Base-by-base conservation (phyloP, 441 rosid species). In the Lepidium campestre region DNA sequence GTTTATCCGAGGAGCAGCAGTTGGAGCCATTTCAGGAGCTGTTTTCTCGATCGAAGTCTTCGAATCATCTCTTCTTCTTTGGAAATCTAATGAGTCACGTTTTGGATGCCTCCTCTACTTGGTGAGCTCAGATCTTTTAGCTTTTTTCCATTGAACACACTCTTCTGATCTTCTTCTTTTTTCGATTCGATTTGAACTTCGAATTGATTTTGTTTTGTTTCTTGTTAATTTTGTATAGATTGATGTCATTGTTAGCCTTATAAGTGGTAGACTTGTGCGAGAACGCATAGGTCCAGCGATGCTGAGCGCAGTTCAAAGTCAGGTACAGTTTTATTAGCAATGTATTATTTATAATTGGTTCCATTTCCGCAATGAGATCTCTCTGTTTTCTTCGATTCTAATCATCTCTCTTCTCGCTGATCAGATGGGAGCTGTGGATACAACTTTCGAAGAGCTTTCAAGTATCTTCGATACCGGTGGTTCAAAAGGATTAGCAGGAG, bases 1-100 rank as follows among this genome's bases (percentile, higher is more conserved):
- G 6, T 91, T 94, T 62, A 83, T 94, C 56, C 75, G 98, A 75
- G 99, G 99, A 56, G 96, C 99, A 20, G 98, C 98, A 0, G 86
- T 91, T 62, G 98, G 99, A 40, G 98, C 99, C 13, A 94, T 94
- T n/a, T 90, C 98, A 2, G 99, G 99, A 56, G 99, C 99, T 67
- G 98, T 94, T 80, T 94, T 91, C 81, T 91, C 98, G 0, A 88
- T 94, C 4, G 99, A 94, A 64, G 99, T 94, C 60, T 94, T 94
- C 39, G 99, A 94, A 76, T 88, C 96, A 31, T 94, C 99, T 18
- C 89, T 89, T 40, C 79, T 81, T 74, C 91, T 94, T 25, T 94
- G 98, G 99, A 93, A 78, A 60, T 86, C 98, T 0, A 96, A 94
- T 65, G 96, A 89, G 70, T 89, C 99, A 2, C 86, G 89, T 40